A percentile compares a stretch with the other conserved stretches of the same genome.
Evolutionary conservation across 768 basidiomycete species (phyloP).

Genomic region (Pulveroboletus frians): DNA sequence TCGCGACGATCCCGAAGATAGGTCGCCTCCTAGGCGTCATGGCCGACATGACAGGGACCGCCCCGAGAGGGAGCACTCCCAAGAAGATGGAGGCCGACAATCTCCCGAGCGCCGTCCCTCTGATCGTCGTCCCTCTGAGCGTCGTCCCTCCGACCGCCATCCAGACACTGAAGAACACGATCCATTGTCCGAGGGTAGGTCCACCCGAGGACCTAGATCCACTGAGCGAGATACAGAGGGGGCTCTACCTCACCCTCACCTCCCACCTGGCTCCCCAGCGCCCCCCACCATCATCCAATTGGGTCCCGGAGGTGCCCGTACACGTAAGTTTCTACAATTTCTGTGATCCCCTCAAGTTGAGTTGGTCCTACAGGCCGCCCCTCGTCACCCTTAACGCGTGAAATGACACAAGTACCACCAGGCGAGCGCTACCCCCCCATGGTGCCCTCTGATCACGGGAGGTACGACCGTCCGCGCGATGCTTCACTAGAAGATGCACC

Average conservation of each 20-base stretch:
- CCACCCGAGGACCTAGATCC: constrained; percentile 7
- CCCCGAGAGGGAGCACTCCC: constrained; percentile 1
- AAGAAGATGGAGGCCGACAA: constrained; percentile 9
- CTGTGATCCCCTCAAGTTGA: constrained; percentile 1
- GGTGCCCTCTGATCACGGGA: constrained; percentile 7
- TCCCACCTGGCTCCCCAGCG: constrained; percentile 17
- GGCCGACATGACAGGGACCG: not conserved
- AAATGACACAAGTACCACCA: constrained; percentile 7
- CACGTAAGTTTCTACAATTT: constrained; percentile 13
- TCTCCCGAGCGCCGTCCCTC: constrained; percentile 9
- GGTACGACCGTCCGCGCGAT: not conserved
- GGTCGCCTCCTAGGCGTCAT: not conserved
- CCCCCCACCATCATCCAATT: constrained; percentile 30
- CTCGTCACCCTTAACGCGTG: constrained; percentile 7
- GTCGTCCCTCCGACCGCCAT: constrained; percentile 6
- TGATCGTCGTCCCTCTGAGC: constrained; percentile 6
- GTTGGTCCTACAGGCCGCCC: constrained; percentile 12
- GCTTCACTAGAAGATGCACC: not conserved
- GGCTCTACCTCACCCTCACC: not conserved
- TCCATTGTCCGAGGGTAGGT: constrained; percentile 8
- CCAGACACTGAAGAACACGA: constrained; percentile 1
- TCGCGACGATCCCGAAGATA: constrained; percentile 6
- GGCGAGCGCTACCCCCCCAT: constrained; percentile 12
- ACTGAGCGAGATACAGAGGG: constrained; percentile 7
- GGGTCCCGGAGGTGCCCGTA: constrained; percentile 9